Base-by-base conservation (phyloP, 2,329 filamentous ascomycete species). In the Ophiostoma ulmi region DNA sequence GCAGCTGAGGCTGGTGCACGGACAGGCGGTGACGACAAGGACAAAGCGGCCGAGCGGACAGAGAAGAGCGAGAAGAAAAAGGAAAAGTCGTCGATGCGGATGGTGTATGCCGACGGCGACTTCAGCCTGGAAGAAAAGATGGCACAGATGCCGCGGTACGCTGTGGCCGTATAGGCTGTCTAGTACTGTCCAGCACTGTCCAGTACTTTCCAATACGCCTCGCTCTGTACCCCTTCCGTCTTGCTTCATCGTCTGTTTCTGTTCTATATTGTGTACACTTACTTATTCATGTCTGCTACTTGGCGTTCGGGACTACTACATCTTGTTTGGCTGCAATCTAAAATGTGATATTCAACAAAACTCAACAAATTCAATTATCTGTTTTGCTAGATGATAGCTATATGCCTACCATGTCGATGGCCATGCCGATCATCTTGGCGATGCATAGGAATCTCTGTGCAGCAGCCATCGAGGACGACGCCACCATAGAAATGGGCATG, bases 91-190 rank as follows among this genome's bases (percentile, higher is more conserved):
- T 75, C 75, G n/a, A 75, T 84, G 71, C 86, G 87, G 78, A 89
- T 97, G 86, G 84, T 97, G 39, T 97, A 95, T 81, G 89, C 89
- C 73, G 92, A 96, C 77, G 88, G 90, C 69, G 89, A 91, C 72
- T 82, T 89, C 76, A 95, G 91, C 76, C 91, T 93, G 1, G 94
- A 97, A 82, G 94, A 97, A 84, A 92, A 90, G 81, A 93, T 97
- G 91, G 90, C 92, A 38, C 81, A 83, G 77, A 82, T 95, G 81
- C 84, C 91, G 73, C 89, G 88, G 80, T 97, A 96, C 82, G 88
- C 89, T 0, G 68, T 73, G 35, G 72, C 70, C 10, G 44, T 48
- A 48, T 48, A 48, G 44, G 20, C 17, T 48, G 44, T 20, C 17
- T 6, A 20, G 17, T 31, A 20, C 44, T 17, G 41, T 44, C 38